phyloP scores from a whole-genome alignment of 2,329 filamentous ascomycete species.

The Hymenoscyphus scutula region DNA sequence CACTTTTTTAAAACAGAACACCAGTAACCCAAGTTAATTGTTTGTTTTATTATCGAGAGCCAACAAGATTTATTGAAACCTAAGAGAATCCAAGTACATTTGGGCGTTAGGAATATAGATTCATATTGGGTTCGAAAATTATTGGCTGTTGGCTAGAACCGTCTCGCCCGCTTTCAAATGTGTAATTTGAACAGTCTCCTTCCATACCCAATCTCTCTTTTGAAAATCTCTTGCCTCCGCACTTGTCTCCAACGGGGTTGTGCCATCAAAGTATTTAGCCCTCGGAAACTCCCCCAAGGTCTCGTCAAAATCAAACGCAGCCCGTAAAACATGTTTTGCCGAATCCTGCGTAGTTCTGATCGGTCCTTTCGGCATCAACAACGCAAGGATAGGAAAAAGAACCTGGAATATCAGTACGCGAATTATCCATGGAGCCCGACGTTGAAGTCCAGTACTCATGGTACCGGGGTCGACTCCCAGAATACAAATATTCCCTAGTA shows the following conservation, averaged over 20 bases:
- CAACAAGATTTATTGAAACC: no score
- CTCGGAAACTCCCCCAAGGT: constrained; percentile 28
- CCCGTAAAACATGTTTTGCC: constrained; percentile 35
- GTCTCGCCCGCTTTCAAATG: constrained; percentile 34
- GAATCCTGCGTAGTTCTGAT: constrained; percentile 37
- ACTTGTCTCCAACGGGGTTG: constrained; percentile 31
- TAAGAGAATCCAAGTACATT: no score
- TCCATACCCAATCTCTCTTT: constrained; percentile 38
- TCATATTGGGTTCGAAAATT: background rate
- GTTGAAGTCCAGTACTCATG: constrained; percentile 37
- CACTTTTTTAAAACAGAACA: no score
- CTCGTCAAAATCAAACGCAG: constrained; percentile 34
- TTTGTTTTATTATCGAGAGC: no score
- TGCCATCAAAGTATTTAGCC: constrained; percentile 38
- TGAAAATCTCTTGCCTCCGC: constrained; percentile 35
- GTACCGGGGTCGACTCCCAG: constrained; percentile 41
- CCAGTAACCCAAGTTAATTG: no score
- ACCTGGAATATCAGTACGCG: constrained; percentile 28
- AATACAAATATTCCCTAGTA: constrained; percentile 38
- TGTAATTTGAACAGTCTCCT: constrained; percentile 31
- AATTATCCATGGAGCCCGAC: constrained; percentile 31
- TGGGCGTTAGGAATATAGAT: no score
- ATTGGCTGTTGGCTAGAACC: constrained; percentile 20
- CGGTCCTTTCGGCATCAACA: constrained; percentile 36
- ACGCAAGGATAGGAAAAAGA: constrained; percentile 26